Evolutionary conservation across 202 grass and related monocot species (phyloP), one percentile per base, ranked within the genome.

Genomic region (Schoenoplectus tabernaemontani): DNA sequence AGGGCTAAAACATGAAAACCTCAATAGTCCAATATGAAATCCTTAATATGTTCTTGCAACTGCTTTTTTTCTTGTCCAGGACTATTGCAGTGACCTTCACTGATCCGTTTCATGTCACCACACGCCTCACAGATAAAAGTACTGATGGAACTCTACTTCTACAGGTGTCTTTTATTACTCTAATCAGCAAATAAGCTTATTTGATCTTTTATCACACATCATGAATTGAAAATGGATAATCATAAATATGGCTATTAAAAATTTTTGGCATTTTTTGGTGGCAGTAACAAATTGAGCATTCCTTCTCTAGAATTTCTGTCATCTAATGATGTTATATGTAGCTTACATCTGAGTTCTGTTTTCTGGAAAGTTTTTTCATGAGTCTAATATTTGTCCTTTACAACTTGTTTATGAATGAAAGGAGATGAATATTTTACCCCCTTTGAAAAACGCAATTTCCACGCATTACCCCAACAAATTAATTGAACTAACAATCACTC

Each of bases 1-100:
- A 1, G 11, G 28, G 0, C 26, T 13, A 30, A 38, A 47, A 57
- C n/a, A 57, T 57, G 61, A 12, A 46, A 77, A 78, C 16, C 38
- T 34, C 46, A 71, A 81, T 67, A 64, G 17, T 64, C 28, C 32
- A 11, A 19, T 46, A 28, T 60, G 8, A 64, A 19, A 46, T 39
- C 12, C 17, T 50, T 39, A 11, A 54, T 34, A 24, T 77, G 33
- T 59, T 16, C 54, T 17, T 46, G 54, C 34, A 64, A 88, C 56
- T 57, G 61, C 72, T 23, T 57, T 38, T 88, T 74, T 38, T 56
- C 16, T 89, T 83, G 19, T 63, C 5, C 85, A 99, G 96, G 90
- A 99, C 96, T 34, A 96, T 99, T 82, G 96, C 96, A 4, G 96
- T 96, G 61, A 88, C 93, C 88, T 99, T 99, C 66, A 96, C 96